These are phyloP conservation scores for Pseudogymnoascus sp. DNA, from an alignment of 2,329 filamentous ascomycete species.

Conservation along the genomic window DNA sequence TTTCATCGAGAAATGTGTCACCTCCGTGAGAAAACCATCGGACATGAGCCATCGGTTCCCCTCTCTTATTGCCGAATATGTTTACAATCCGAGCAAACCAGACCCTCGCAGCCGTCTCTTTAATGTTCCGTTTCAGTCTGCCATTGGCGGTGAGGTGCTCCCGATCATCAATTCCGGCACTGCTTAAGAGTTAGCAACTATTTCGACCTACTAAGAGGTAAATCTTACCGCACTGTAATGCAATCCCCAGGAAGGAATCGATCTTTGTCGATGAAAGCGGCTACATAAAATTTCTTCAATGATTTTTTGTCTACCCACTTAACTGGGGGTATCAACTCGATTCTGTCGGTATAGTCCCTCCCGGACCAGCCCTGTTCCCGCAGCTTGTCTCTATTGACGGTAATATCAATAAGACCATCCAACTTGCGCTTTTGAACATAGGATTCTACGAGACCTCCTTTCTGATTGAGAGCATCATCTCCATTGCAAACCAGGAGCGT, in stretches of 20 bases:
- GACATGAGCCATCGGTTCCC: slow-evolving; percentile 12
- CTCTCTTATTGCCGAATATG: slow-evolving; percentile 10
- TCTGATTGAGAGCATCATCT: background rate
- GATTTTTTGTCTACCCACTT: background rate
- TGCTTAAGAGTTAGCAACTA: background rate
- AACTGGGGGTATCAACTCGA: slow-evolving; percentile 1
- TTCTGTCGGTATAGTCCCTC: background rate
- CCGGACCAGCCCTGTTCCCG: background rate
- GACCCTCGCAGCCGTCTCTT: background rate
- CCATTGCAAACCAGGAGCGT: slow-evolving; percentile 7
- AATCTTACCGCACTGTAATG: background rate
- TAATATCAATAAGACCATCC: slow-evolving; percentile 1
- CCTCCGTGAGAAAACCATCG: slow-evolving; percentile 16
- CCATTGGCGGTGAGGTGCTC: background rate
- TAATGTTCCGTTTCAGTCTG: background rate
- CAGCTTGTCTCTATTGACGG: slow-evolving; percentile 7
- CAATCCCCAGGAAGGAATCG: background rate
- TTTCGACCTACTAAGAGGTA: background rate
- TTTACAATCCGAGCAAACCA: slow-evolving; percentile 13
- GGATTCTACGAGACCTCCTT: background rate
- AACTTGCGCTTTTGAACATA: slow-evolving; percentile 1
- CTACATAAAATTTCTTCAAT: background rate
- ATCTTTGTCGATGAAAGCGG: background rate
- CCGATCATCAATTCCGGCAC: background rate
- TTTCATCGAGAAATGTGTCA: slow-evolving; percentile 12